phyloP scores from a whole-genome alignment of 345 rosid species.

The Camelina laxa region DNA sequence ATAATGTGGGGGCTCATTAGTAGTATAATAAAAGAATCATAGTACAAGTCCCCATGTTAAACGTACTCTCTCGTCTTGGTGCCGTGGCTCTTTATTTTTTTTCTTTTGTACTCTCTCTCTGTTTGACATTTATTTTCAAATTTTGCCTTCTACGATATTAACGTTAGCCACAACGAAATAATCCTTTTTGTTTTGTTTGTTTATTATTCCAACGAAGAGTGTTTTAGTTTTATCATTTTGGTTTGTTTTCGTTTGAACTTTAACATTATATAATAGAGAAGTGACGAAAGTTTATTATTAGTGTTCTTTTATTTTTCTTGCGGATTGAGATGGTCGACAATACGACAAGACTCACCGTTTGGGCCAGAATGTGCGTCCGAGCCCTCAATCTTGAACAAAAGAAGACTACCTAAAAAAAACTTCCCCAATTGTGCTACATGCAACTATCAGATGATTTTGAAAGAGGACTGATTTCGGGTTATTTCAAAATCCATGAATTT shows the following conservation, averaged over 20 bases:
- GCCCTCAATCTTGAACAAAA: neutral
- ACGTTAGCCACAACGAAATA: slow-evolving; percentile 17
- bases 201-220: neutral
- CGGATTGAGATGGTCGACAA: neutral
- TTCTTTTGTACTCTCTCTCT: neutral
- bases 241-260: neutral
- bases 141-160: neutral
- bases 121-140: slow-evolving; percentile 1
- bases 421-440: neutral
- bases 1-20: slow-evolving; percentile 35
- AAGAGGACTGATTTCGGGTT: neutral
- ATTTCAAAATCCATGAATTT: too few species aligned
- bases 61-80: slow-evolving; percentile 15
- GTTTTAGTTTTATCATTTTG: neutral
- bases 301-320: neutral
- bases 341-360: neutral
- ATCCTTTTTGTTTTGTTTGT: neutral
- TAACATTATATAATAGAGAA: neutral
- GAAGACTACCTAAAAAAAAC: neutral
- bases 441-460: neutral
- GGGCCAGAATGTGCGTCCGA: neutral
- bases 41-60: slow-evolving; percentile 39
- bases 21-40: slow-evolving; percentile 24
- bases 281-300: neutral
- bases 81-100: slow-evolving; percentile 5